Evolutionary conservation across 2,329 filamentous ascomycete genomes (phyloP), one percentile per base, ranked within the genome.

Genomic region (Macrophomina pseudophaseolina): DNA sequence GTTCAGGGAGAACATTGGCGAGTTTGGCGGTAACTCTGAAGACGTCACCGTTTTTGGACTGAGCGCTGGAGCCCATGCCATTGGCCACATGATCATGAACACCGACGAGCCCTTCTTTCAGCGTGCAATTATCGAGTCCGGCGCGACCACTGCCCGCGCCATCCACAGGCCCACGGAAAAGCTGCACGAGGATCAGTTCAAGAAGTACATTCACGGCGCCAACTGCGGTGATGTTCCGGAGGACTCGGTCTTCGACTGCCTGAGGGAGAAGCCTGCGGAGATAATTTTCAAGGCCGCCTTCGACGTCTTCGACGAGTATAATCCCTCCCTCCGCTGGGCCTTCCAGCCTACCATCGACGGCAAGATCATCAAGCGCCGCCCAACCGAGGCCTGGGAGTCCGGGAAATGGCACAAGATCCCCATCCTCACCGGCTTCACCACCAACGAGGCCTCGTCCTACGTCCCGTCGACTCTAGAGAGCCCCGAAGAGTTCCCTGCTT

Each of bases 281-380:
- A 70, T 66, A 0, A 73, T 84, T 12, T 77, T 75, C 6, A 71
- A 74, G 8, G 82, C 81, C 4, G 81, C 82, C 49, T 78, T 75
- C 9, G 73, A 71, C 2, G 75, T 84, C 0, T 84, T 84, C 63
- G 77, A 81, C 64, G 76, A 76, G 48, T 84, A 82, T 68, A 83
- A 83, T 42, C 78, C 81, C 0, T 82, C 80, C 8, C 72, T 83
- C 0, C 75, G 80, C 33, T 85, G 82, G 82, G 82, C 90, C 0
- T 92, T 91, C 78, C 90, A 91, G 71, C 90, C 90, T 7, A 86
- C 89, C 42, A 85, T 92, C 66, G 89, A 91, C 72, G 84, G 84
- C 4, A 83, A 85, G 12, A 75, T 89, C 14, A 87, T 92, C 64
- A 81, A 83, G 2, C 80, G 83, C 32, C 78, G 84, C 11, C 89